Evolutionary conservation across 2,329 filamentous ascomycete species (phyloP), one percentile per base, ranked within the genome.

Genomic region (Trichophyton simii): DNA sequence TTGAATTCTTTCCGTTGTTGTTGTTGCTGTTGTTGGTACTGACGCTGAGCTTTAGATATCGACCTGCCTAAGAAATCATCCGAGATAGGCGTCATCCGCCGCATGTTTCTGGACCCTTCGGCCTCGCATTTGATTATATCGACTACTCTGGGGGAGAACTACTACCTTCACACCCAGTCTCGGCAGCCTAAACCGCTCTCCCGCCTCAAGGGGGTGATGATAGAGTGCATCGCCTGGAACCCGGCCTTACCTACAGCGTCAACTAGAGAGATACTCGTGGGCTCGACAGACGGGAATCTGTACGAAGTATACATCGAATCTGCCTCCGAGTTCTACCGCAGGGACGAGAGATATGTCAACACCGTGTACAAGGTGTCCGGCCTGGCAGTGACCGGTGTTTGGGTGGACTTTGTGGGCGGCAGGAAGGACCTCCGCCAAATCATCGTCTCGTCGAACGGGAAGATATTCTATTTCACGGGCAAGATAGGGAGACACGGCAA

Each of bases 301-400:
- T 97, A 96, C 75, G 94, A 99, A 75, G 87, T 87, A 18, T 97
- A 90, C 69, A 92, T 99, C 70, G 94, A 99, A 73, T 91, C 91
- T 2, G 88, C 90, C 13, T 91, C 87, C 57, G 94, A 97, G 72
- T 96, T 96, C 75, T 97, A 96, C 75, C 84, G 90, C 67, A 88
- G 92, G 70, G 91, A 97, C 73, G 94, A 99, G 72, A 91, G 90
- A 74, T 96, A 95, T 72, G 76, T 95, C 63, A 92, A 92, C 73
- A 83, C 81, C 41, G 81, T 99, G 20, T 91, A 91, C 72, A 91
- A 87, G 71, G 82, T 91, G 6, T 83, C 87, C 1, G 91, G 96
- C 72, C 89, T 87, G 0, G 84, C 91, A 0, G 83, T 97, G 41
- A 89, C 88, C 0, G 94, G 94, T 0, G 71, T 97, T 15, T 96